A percentile compares a stretch with the other conserved stretches of the same genome.
These are phyloP conservation scores for Neocucurbitaria cava DNA, from an alignment of 2,329 filamentous ascomycete genomes.

Conservation along the genomic window DNA sequence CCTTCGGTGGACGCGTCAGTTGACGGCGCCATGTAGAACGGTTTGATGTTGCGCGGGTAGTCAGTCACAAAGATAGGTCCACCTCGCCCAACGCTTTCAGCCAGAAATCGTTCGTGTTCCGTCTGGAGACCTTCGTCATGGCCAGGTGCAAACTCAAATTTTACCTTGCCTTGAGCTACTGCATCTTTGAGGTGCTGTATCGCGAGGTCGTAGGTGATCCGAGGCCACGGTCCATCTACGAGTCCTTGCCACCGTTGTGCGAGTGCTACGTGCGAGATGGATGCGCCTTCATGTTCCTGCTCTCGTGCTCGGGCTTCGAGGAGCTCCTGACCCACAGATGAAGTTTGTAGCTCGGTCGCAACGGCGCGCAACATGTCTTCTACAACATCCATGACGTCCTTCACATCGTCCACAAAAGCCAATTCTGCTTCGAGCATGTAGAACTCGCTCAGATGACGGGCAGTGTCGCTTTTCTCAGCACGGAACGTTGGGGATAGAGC, in stretches of 20 bases:
- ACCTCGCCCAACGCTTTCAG: constrained; percentile 68
- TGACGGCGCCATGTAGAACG: constrained; percentile 81
- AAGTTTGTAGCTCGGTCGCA: constrained; percentile 58
- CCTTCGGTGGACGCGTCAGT: constrained; percentile 14
- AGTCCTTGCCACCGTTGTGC: constrained; percentile 76
- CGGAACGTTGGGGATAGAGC: constrained; percentile 92
- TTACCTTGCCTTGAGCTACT: constrained; percentile 54
- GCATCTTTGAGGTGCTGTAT: constrained; percentile 71
- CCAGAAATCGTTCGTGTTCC: constrained; percentile 91
- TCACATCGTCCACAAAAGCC: constrained; percentile 75
- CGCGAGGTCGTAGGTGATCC: constrained; percentile 82
- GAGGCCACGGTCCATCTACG: constrained; percentile 76
- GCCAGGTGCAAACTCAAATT: constrained; percentile 71
- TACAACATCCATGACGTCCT: constrained; percentile 77
- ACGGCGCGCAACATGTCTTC: constrained; percentile 76
- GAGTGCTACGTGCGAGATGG: constrained; percentile 61
- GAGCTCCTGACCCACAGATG: constrained; percentile 63
- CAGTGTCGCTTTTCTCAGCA: constrained; percentile 83
- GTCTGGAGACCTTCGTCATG: constrained; percentile 82
- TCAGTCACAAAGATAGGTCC: constrained; percentile 88
- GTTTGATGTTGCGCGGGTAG: constrained; percentile 88
- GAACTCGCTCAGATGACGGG: constrained; percentile 93
- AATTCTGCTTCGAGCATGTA: constrained; percentile 98
- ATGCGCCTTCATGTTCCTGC: constrained; percentile 42
- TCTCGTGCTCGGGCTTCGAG: constrained; percentile 54